Conservation (phyloP, 345 rosid genomes). For the Brassica juncea region DNA sequence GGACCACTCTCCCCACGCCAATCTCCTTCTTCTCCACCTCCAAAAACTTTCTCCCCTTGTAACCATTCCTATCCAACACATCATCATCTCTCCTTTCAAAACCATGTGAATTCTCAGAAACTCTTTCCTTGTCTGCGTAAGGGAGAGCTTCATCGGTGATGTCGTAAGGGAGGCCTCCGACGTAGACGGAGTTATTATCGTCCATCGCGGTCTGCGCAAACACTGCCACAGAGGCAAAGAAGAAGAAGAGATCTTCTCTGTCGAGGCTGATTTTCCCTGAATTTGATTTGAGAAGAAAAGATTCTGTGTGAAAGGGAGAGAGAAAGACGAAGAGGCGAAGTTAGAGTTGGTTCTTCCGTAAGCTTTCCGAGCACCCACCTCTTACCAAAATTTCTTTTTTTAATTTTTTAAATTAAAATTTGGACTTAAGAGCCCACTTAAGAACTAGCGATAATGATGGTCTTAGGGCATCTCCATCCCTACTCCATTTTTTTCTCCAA, state of each 20-base stretch:
- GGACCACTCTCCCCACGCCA: slow-evolving; percentile 42
- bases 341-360: too few species aligned
- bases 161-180: slow-evolving; percentile 80
- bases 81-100: slow-evolving; percentile 51
- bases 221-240: neutral
- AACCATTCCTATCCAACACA: slow-evolving; percentile 51
- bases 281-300: too few species aligned
- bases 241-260: neutral
- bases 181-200: slow-evolving; percentile 81
- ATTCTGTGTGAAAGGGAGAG: too few species aligned
- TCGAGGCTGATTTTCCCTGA: too few species aligned
- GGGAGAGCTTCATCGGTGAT: slow-evolving; percentile 68
- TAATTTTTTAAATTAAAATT: too few species aligned
- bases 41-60: slow-evolving; percentile 42
- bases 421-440: too few species aligned
- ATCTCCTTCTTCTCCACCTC: slow-evolving; percentile 44
- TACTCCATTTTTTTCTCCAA: too few species aligned
- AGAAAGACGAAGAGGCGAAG: too few species aligned
- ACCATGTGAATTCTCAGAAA: slow-evolving; percentile 28
- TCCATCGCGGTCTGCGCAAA: slow-evolving; percentile 38
- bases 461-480: too few species aligned
- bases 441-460: too few species aligned
- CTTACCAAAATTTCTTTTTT: too few species aligned
- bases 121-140: slow-evolving; percentile 12
- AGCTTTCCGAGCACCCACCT: too few species aligned